Base-by-base conservation (phyloP, 768 basidiomycete genomes). In the Pulveroboletus sp. region DNA sequence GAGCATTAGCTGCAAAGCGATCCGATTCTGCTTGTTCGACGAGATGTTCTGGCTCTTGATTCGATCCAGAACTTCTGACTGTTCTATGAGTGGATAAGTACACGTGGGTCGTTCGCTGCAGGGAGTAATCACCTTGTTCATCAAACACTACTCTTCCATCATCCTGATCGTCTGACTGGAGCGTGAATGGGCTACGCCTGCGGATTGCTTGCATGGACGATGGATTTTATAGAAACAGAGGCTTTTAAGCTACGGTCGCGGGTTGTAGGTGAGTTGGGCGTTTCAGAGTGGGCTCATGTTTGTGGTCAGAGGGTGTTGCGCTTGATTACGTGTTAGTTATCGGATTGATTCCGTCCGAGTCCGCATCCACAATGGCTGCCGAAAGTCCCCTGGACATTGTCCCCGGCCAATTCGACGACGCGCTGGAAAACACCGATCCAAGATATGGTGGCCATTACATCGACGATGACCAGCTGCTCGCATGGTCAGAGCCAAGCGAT, bases 371-470 rank as follows among this genome's bases (percentile, higher is more conserved):
- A 6, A 69, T 67, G 66, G 43, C 58, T 9, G 25, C 45, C 4
- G 24, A 52, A 41, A 37, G 23, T 41, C 52, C 59, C 37, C 56
- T 62, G 4, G 57, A 65, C 17, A 55, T 75, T 44, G 76, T 69
- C 42, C 66, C 65, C 21, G 81, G 81, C 16, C 85, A 84, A 56
- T 83, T 87, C 52, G 82, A 85, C 55, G 82, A 85, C 62, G 78
- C 80, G 0, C 66, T 70, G 14, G 76, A 75, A 17, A 66, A 64
- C 5, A 46, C 32, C n/a, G 31, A 56, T 32, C 38, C 55, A 13
- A 53, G 63, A 31, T 68, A 67, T 13, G 61, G 58, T 14, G 70
- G 70, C 2, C 60, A 72, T 13, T 79, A 75, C 51, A 75, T 81
- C 47, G 79, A 81, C 56, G 64, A 70, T n/a, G 51, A 57, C 64